Conservation (phyloP, 2,329 filamentous ascomycete genomes). For the Xylariaceae sp. region DNA sequence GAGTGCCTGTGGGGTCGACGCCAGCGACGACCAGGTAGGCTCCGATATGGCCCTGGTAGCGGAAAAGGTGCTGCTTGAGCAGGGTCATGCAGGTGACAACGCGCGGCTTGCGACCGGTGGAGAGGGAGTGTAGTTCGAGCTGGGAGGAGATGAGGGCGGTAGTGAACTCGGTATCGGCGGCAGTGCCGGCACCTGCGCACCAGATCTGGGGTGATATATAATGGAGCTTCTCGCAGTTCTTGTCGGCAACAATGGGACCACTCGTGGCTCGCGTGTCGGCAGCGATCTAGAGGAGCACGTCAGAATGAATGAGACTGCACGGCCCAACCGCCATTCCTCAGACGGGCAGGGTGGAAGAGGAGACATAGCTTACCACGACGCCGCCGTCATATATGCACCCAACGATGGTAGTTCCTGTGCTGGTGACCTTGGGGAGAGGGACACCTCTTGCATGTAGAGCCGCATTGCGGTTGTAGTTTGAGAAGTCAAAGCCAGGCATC, state of each 20-base stretch:
- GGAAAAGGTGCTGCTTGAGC: slow-evolving; percentile 98
- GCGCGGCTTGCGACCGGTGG: slow-evolving; percentile 90
- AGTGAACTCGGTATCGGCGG: slow-evolving; percentile 98
- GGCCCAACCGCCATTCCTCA: no score
- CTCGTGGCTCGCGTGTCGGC: slow-evolving; percentile 97
- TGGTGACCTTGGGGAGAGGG: slow-evolving; percentile 93
- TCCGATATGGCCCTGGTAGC: slow-evolving; percentile 94
- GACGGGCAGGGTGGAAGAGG: neutral
- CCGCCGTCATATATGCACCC: slow-evolving; percentile 95
- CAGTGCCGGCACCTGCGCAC: slow-evolving; percentile 97
- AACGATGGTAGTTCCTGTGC: slow-evolving; percentile 97
- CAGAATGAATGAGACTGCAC: no score
- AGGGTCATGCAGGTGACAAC: slow-evolving; percentile 99
- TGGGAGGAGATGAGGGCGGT: slow-evolving; percentile 98
- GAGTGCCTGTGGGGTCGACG: slow-evolving; percentile 89
- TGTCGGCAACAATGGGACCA: slow-evolving; percentile 97
- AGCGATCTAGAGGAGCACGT: slow-evolving; percentile 61
- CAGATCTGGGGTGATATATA: slow-evolving; percentile 98
- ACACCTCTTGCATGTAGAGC: slow-evolving; percentile 91
- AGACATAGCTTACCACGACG: slow-evolving; percentile 65
- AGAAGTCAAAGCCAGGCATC: slow-evolving; percentile 99
- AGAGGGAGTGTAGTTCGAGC: slow-evolving; percentile 94
- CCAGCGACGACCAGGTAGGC: slow-evolving; percentile 97
- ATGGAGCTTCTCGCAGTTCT: slow-evolving; percentile 99
- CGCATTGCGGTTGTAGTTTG: slow-evolving; percentile 98